A percentile compares a stretch with the other conserved stretches of the same genome.
Evolutionary conservation across 257 asterid genomes (phyloP).

Genomic region (Penstemon barbatus): DNA sequence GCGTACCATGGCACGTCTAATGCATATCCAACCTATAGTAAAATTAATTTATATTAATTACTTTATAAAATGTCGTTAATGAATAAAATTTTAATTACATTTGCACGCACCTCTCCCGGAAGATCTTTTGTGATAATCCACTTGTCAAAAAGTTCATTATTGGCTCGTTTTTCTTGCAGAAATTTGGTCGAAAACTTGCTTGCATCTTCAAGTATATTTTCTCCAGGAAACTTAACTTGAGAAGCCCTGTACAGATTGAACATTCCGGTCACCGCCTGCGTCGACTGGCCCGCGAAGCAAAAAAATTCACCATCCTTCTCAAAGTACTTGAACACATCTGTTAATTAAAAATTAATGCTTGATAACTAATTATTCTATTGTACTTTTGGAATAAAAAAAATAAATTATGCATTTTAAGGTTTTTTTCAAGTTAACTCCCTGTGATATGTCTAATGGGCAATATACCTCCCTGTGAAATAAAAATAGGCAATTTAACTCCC

Average conservation of each 20-base stretch:
- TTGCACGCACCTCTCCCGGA: constrained; percentile 74
- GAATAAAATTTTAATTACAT: too few species aligned
- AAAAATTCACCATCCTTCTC: constrained; percentile 71
- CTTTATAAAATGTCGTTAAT: too few species aligned
- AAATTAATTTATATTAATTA: not conserved
- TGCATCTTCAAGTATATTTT: constrained; percentile 50
- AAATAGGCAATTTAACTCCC: too few species aligned
- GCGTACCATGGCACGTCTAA: constrained; percentile 83
- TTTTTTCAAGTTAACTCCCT: too few species aligned
- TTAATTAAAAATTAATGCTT: too few species aligned
- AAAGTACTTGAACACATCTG: constrained; percentile 74
- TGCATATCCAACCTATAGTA: constrained; percentile 64
- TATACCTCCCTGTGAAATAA: too few species aligned
- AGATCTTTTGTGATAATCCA: constrained; percentile 93
- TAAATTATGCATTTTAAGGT: too few species aligned
- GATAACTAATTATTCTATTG: too few species aligned
- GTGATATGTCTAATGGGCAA: too few species aligned
- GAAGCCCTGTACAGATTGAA: constrained; percentile 82
- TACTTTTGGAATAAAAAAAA: too few species aligned
- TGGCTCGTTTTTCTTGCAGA: constrained; percentile 49
- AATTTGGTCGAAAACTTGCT: constrained; percentile 46
- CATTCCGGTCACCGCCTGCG: constrained; percentile 91
- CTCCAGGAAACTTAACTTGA: constrained; percentile 68
- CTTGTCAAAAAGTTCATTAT: constrained; percentile 65
- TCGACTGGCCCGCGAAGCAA: constrained; percentile 77